A percentile compares a stretch with the other conserved stretches of the same genome.
These are phyloP conservation scores for Penicillium coprophilum DNA, from an alignment of 495 filamentous ascomycete genomes.

Conservation along the genomic window DNA sequence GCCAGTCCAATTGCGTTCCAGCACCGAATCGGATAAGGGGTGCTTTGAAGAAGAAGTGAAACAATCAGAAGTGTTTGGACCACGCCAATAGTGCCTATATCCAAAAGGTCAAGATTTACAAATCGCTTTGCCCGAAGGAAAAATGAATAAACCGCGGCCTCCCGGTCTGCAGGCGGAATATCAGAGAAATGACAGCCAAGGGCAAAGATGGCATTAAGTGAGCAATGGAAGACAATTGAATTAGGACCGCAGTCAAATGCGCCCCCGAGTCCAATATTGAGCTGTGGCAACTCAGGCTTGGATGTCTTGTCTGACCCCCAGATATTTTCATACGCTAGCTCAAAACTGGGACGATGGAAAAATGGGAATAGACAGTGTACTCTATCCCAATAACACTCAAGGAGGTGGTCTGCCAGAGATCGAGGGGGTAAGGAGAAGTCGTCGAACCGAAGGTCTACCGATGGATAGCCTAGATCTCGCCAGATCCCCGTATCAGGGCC, in stretches of 20 bases:
- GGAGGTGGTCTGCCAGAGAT: conserved; percentile 44
- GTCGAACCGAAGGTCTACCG: conserved; percentile 25
- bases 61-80: conserved; percentile 49
- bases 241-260: conserved; percentile 36
- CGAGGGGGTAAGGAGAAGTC: conserved; percentile 43
- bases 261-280: conserved; percentile 44
- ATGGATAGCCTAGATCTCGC: conserved; percentile 22
- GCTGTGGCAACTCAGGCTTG: conserved; percentile 20
- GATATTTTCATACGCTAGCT: conserved; percentile 43
- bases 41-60: conserved; percentile 46
- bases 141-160: conserved; percentile 39
- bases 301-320: conserved; percentile 35
- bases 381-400: conserved; percentile 42
- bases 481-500: conserved; percentile 22
- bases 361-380: conserved; percentile 48
- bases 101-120: conserved; percentile 46
- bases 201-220: conserved; percentile 48
- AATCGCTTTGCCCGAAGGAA: conserved; percentile 47
- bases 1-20: conserved; percentile 52
- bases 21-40: conserved; percentile 45
- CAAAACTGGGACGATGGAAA: conserved; percentile 46
- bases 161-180: conserved; percentile 36
- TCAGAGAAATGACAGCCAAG: conserved; percentile 47
- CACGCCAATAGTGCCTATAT: conserved; percentile 42
- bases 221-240: conserved; percentile 45